phyloP scores from a whole-genome alignment of 2,329 filamentous ascomycete genomes.

The Colletotrichum tabaci region DNA sequence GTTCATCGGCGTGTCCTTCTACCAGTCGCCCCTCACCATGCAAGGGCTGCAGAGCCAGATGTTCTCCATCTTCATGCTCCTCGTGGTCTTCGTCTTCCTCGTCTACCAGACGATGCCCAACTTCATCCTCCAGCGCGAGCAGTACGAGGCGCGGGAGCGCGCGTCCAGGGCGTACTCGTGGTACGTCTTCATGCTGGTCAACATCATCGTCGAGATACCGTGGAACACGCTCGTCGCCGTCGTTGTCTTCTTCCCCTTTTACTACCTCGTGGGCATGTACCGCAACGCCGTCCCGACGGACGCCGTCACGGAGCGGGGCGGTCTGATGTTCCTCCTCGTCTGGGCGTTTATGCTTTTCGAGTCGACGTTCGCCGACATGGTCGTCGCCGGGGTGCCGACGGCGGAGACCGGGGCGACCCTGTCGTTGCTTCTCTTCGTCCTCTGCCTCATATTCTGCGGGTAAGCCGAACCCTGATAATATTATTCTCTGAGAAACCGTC shows the following conservation, averaged over 20 bases:
- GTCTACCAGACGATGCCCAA: conserved; percentile 76
- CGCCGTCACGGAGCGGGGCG: conserved; percentile 58
- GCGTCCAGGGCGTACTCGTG: conserved; percentile 65
- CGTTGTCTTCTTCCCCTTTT: conserved; percentile 75
- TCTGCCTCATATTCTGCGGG: conserved; percentile 72
- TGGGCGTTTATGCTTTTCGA: conserved; percentile 75
- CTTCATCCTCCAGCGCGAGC: conserved; percentile 75
- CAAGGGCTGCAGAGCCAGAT: conserved; percentile 78
- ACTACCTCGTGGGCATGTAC: conserved; percentile 76
- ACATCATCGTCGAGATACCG: conserved; percentile 74
- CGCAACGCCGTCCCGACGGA: conserved; percentile 59
- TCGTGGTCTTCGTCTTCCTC: conserved; percentile 74
- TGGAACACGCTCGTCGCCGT: conserved; percentile 74
- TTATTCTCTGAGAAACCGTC: too few species aligned
- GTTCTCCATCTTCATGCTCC: conserved; percentile 76
- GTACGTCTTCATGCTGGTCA: conserved; percentile 71
- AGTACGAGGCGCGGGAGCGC: conserved; percentile 77
- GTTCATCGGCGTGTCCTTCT: conserved; percentile 76
- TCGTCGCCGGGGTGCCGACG: conserved; percentile 73
- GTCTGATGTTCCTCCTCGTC: conserved; percentile 75
- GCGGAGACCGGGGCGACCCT: conserved; percentile 75
- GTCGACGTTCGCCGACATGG: conserved; percentile 74
- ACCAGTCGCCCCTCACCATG: conserved; percentile 67
- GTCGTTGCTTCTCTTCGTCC: conserved; percentile 72
- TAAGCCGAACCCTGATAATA: conserved; percentile 2